Evolutionary conservation across 169 alveolate genomes (phyloP), one percentile per base, ranked within the genome.

Genomic region (Plasmodium gallinaceum): DNA sequence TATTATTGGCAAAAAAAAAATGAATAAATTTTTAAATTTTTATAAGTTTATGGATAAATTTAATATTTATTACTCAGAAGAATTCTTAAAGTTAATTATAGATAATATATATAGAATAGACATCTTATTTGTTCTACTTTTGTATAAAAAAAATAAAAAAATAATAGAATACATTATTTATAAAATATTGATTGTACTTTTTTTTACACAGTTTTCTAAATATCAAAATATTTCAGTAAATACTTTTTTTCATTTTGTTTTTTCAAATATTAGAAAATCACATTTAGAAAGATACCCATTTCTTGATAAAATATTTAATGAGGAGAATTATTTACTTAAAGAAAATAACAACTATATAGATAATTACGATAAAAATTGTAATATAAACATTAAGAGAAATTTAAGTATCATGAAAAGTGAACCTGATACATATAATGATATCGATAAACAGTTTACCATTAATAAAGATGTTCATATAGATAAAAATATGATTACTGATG

Each of bases 41-140:
- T 80, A 80, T 48, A 68, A 42, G 37, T 24, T 68, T 58, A 12
- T 68, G 8, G 57, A 68, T 22, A 80, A 46, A 39, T 61, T 68
- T 66, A 58, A 20, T 26, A 68, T 54, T 58, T 57, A 80, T 60
- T 14, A 80, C 26, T 20, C 48, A 4, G 26, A 42, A n/a, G 12
- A 37, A 14, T 20, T 54, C n/a, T 0, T 39, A 0, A 46, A 80
- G 37, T 57, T 80, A 68, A 14, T 80, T 46, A 10, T 61, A 43
- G 73, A 80, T 26, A 51, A 80, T 37, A 39, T 80, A 45, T 48
- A 54, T 20, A 20, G 48, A 9, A 12, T 80, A 5, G 90, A 80
- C 6, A 42, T 43, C n/a, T 42, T 80, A 37, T 7, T 80, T 16
- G 32, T 62, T 2, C 24, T 80, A 7, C 37, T 68, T 16, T 71